Base-by-base conservation (phyloP, 1,284 basidiomycete species). In the Rhodotorula glutinis region DNA sequence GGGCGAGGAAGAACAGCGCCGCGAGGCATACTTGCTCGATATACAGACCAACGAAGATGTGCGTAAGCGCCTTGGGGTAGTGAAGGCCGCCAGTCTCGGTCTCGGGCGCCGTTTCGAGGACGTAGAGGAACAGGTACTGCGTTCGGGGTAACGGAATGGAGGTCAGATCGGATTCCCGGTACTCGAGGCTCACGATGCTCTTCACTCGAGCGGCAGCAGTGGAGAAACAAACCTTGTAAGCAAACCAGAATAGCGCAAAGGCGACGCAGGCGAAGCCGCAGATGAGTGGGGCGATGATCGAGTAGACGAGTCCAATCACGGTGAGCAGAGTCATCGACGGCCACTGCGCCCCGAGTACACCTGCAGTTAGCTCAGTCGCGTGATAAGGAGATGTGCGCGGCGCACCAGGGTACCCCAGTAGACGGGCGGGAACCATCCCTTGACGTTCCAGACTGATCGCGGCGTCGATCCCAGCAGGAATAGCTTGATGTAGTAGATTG, bases 31-130 rank as follows among this genome's bases (percentile, higher is more conserved):
- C 77, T 80, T 84, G 79, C 77, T 90, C 84, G 62, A 97, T 84
- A 78, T 96, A 97, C 23, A 76, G 67, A 9, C 75, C 95, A 23
- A 92, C 90, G 74, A 98, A 97, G 52, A 95, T 78, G 76, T 97
- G 94, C 62, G 89, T 86, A 53, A 98, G 86, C 1, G 96, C 95
- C 79, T 89, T 91, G 54, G 93, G 93, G 83, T 95, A 98, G 83
- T 98, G 98, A 57, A 91, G 79, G 0, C 95, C 95, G 40, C 92
- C 94, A 0, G 95, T 98, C 73, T 99, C 95, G 59, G 80, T 82
- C 4, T 84, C 80, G 0, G 85, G 80, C 23, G 87, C 86, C 76
- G 90, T 88, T 71, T 92, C 88, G 76, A 76, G 78, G 46, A 88
- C 86, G 75, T 77, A 79, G 58, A 79, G 76, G 75, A 80, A 80